A percentile compares a stretch with the other conserved stretches of the same genome.
Conservation (phyloP, 2,329 filamentous ascomycete species). For the Bertia moriformis region DNA sequence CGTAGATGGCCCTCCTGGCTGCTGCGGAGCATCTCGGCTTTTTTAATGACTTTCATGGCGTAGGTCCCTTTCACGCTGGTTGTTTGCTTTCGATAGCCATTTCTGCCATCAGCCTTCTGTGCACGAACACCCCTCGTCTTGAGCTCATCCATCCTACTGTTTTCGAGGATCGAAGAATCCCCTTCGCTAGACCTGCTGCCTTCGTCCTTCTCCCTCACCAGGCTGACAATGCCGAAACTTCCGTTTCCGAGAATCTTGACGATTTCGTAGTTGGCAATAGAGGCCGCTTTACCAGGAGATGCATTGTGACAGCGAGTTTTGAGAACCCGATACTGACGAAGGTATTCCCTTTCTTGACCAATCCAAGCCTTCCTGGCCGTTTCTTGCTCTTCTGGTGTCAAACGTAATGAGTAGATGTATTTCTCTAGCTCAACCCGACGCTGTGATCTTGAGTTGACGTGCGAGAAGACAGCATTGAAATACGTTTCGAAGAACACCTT, state of each 20-base stretch:
- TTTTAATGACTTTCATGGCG: slow-evolving; percentile 95
- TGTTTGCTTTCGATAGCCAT: neutral
- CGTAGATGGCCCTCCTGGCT: slow-evolving; percentile 84
- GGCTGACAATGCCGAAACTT: slow-evolving; percentile 80
- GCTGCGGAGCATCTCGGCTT: slow-evolving; percentile 80
- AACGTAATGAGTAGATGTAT: neutral
- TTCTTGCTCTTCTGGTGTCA: neutral
- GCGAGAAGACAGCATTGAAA: neutral
- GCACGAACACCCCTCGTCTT: neutral
- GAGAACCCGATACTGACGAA: neutral
- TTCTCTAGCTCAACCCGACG: neutral
- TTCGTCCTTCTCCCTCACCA: slow-evolving; percentile 54
- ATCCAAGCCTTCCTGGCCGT: neutral
- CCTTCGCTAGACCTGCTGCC: neutral
- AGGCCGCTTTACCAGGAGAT: neutral
- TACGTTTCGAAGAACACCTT: neutral
- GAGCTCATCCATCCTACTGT: neutral
- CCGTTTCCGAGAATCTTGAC: slow-evolving; percentile 79
- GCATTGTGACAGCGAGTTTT: neutral
- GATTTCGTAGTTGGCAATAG: slow-evolving; percentile 58
- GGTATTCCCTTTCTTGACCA: neutral
- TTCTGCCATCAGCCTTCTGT: no score
- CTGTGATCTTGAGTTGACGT: neutral
- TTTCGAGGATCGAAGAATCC: neutral
- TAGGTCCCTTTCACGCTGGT: slow-evolving; percentile 44